These are phyloP conservation scores for Raddia distichophylla DNA, from an alignment of 176 grass and related monocot genomes.

Conservation along the genomic window DNA sequence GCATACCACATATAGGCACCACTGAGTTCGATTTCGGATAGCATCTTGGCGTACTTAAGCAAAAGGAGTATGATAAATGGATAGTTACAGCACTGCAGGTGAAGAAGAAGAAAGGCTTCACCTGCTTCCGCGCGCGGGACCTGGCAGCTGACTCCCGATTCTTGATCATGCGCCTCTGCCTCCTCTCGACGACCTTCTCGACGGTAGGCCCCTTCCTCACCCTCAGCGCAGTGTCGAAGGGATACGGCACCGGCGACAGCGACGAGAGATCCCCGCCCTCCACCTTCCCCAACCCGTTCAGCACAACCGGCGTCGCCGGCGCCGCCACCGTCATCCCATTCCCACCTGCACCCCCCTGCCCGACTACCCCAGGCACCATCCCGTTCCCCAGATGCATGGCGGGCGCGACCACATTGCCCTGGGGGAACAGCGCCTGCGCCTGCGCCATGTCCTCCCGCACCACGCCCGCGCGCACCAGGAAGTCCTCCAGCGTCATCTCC, in stretches of 20 bases:
- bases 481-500: conserved; percentile 94
- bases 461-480: conserved; percentile 84
- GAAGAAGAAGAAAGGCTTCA: conserved; percentile 33
- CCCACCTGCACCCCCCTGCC: conserved; percentile 16
- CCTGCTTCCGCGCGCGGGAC: conserved; percentile 84
- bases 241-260: conserved; percentile 75
- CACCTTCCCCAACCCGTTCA: conserved; percentile 54
- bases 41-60: conserved; percentile 37
- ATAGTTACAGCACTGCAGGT: conserved; percentile 5
- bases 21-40: conserved; percentile 37
- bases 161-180: conserved; percentile 90
- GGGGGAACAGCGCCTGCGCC: conserved; percentile 46
- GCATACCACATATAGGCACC: conserved; percentile 37
- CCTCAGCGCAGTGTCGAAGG: conserved; percentile 58
- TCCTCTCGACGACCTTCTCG: conserved; percentile 88
- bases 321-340: conserved; percentile 47
- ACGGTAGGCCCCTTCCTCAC: conserved; percentile 61
- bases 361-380: conserved; percentile 34
- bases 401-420: conserved; percentile 47
- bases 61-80: conserved; percentile 28
- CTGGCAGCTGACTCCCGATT: conserved; percentile 88
- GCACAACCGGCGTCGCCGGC: conserved; percentile 52
- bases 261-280: conserved; percentile 61
- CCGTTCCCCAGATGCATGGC: conserved; percentile 46
- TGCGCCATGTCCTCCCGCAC: conserved; percentile 60